Base-by-base conservation (phyloP, 352 stramenopile genomes). In the Saprolegnia parasitica region DNA sequence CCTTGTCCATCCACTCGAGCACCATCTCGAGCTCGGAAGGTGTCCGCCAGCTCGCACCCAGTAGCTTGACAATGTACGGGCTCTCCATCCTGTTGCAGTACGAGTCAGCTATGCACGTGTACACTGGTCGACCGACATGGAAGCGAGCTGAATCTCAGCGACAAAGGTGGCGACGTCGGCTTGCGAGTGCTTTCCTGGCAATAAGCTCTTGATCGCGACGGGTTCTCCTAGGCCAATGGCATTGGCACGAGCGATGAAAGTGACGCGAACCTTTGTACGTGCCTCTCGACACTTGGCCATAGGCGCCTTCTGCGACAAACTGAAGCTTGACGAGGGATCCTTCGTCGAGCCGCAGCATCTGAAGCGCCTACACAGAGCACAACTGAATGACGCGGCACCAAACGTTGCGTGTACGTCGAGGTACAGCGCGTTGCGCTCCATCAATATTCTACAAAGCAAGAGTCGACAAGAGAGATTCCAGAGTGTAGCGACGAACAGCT, bases 1-100 rank as follows among this genome's bases (percentile, higher is more conserved):
- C 63, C 9, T 23, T 42, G n/a, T 70, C 63, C 63, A 70, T 70
- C 63, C 63, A 70, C 24, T 70, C 63, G 20, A 70, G 39, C 20
- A 70, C 63, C 63, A 70, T 70, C 42, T 70, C 29, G 13, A 70
- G 45, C 63, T 58, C 54, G 11, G 49, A 20, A 4, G 63, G 63
- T 18, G 39, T 70, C 20, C 39, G n/a, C 63, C 63, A 70, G 42
- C 49, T 62, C 13, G 63, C 63, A 11, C 63, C 63, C 29, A 70
- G 24, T 52, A 46, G 61, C 10, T 37, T 26, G 11, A 70, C 63
- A 42, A 70, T 60, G 24, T 62, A 61, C 23, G 63, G 63, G 54
- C 49, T 35, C 13, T 61, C 45, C 42, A 70, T n/a, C 37, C 63
- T 70, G 42, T 58, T 16, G 8, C 23, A 58, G 32, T 58, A 16